Evolutionary conservation across 768 basidiomycete genomes (phyloP).

Genomic region (Pseudohyphozyma bogoriensis): DNA sequence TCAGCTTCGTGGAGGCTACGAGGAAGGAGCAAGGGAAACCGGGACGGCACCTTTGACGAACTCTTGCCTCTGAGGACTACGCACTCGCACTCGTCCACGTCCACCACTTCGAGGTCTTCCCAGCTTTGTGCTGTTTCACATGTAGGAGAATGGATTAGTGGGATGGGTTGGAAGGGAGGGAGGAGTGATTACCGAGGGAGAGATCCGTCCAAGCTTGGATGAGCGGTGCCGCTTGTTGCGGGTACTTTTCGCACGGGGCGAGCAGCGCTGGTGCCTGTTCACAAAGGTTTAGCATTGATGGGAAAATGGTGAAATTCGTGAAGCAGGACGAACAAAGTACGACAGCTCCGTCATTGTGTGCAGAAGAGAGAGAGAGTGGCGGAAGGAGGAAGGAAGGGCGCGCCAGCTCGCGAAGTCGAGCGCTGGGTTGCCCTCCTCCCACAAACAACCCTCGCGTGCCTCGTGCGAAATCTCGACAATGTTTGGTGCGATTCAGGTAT

Average conservation of each 20-base stretch:
- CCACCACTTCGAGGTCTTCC: constrained; percentile 19
- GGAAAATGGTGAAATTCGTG: not conserved
- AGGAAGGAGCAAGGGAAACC: not conserved
- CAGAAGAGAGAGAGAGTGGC: no score
- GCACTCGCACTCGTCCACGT: constrained; percentile 11
- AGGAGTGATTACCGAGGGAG: constrained; percentile 9
- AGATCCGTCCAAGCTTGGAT: constrained; percentile 20
- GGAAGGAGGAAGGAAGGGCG: no score
- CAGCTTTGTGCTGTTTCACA: constrained; percentile 21
- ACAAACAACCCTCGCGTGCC: no score
- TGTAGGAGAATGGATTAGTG: not conserved
- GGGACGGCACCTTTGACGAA: not conserved
- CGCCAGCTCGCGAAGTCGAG: no score
- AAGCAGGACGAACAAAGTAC: not conserved
- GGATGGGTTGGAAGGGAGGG: accelerated
- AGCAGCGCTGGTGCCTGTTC: constrained; percentile 12
- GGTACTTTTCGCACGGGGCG: constrained; percentile 5
- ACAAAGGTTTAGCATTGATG: not conserved
- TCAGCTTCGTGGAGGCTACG: not conserved
- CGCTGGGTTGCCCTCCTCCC: not conserved
- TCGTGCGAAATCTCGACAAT: constrained; percentile 1
- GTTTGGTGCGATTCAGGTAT: constrained; percentile 37
- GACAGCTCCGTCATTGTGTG: no score
- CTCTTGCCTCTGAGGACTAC: constrained; percentile 11
- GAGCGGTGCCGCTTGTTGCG: constrained; percentile 9